phyloP scores from a whole-genome alignment of 768 basidiomycete genomes.

The Boletus patriciae region DNA sequence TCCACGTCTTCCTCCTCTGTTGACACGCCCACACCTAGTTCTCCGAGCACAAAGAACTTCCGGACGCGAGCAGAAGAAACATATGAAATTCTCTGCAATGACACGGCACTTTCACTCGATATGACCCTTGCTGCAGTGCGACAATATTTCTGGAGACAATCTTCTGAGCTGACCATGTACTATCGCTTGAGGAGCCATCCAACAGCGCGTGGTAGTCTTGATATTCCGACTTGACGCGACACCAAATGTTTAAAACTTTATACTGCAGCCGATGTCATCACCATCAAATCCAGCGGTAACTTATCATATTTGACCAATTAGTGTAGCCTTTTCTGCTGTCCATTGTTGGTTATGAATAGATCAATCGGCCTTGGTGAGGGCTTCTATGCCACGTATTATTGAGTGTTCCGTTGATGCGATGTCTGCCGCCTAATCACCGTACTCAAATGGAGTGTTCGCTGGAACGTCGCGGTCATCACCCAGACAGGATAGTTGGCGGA shows the following conservation, averaged over 20 bases:
- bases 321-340: not conserved
- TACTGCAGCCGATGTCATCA: constrained; percentile 1
- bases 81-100: constrained; percentile 89
- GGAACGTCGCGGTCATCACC: not conserved
- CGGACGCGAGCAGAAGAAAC: constrained; percentile 56
- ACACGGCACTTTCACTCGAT: constrained; percentile 73
- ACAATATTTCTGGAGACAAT: constrained; percentile 85
- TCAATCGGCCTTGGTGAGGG: not conserved
- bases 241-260: not conserved
- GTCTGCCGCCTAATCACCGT: not conserved
- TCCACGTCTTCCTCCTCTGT: constrained; percentile 32
- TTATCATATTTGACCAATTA: constrained; percentile 23
- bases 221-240: not conserved
- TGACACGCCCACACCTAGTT: constrained; percentile 39
- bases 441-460: not conserved
- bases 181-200: constrained; percentile 53
- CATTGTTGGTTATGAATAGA: not conserved
- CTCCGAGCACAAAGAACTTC: constrained; percentile 23
- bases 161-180: constrained; percentile 70
- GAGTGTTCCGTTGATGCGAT: no score
- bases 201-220: not conserved
- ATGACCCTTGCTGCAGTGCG: constrained; percentile 91
- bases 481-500: no score
- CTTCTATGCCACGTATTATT: not conserved
- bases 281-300: constrained; percentile 10